Evolutionary conservation across 1,139 yeast species (phyloP).

Genomic region (Hemisphaericaspora lyxosophila): DNA sequence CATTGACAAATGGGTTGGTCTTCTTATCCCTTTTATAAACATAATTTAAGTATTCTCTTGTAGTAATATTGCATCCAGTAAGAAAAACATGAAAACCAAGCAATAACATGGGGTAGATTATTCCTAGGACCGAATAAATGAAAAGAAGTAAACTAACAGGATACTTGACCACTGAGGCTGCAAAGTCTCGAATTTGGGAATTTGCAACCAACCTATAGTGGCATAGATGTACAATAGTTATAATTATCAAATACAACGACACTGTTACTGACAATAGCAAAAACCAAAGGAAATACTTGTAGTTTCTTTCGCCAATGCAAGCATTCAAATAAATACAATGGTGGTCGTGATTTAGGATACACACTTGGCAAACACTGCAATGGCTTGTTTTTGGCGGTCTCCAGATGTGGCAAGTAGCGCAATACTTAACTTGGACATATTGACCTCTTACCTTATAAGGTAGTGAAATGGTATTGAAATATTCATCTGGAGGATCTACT

Average conservation of each 20-base stretch:
- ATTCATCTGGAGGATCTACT: constrained; percentile 55
- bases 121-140: constrained; percentile 42
- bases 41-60: constrained; percentile 62
- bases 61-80: constrained; percentile 61
- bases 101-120: constrained; percentile 56
- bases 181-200: neutral
- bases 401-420: constrained; percentile 50
- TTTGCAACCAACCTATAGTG: constrained; percentile 17
- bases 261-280: constrained; percentile 25
- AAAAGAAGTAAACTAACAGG: constrained; percentile 52
- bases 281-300: constrained; percentile 43
- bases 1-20: constrained; percentile 31
- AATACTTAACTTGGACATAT: constrained; percentile 46
- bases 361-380: constrained; percentile 44
- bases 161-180: constrained; percentile 21
- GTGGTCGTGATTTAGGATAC: constrained; percentile 46
- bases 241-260: constrained; percentile 22
- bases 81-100: constrained; percentile 54
- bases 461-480: constrained; percentile 53
- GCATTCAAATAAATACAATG: constrained; percentile 42
- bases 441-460: constrained; percentile 38
- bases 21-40: constrained; percentile 18
- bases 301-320: constrained; percentile 39
- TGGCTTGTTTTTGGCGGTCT: constrained; percentile 47
- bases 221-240: constrained; percentile 31